Percentiles rank a stretch among this genome's conserved stretches.
phyloP scores from a whole-genome alignment of 768 basidiomycete genomes.

The Stropharia rugosoannulata region DNA sequence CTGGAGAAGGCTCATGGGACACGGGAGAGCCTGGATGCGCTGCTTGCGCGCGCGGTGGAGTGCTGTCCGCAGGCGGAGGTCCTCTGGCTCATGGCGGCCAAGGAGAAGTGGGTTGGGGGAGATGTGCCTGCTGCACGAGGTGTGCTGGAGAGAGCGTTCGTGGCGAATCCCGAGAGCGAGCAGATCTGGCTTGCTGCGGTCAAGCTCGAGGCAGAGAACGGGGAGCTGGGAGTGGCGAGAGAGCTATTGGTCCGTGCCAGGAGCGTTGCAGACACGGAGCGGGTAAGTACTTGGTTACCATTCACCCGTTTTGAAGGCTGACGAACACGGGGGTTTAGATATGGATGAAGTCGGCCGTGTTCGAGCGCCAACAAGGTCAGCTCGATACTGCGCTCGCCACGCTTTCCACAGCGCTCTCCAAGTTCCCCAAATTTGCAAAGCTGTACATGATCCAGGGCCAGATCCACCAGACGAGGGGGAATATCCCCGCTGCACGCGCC shows the following conservation, averaged over 20 bases:
- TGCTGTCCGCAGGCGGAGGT: constrained; percentile 96
- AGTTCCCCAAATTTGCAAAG: constrained; percentile 89
- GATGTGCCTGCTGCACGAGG: constrained; percentile 90
- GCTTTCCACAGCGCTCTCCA: constrained; percentile 68
- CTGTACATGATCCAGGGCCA: constrained; percentile 98
- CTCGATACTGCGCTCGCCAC: constrained; percentile 73
- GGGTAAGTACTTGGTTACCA: constrained; percentile 48
- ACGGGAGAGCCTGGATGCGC: constrained; percentile 70
- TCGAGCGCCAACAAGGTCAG: constrained; percentile 88
- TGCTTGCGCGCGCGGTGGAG: constrained; percentile 80
- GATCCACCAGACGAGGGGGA: constrained; percentile 67
- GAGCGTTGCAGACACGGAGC: constrained; percentile 87
- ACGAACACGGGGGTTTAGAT: constrained; percentile 55
- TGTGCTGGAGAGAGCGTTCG: constrained; percentile 87
- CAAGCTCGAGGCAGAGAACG: constrained; percentile 95
- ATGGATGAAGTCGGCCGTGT: constrained; percentile 98
- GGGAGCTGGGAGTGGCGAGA: constrained; percentile 81
- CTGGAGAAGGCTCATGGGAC: constrained; percentile 91
- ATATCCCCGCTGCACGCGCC: constrained; percentile 66
- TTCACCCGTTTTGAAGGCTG: constrained; percentile 1
- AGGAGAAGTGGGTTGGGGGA: constrained; percentile 91
- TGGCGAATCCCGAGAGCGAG: constrained; percentile 95
- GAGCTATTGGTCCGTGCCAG: constrained; percentile 88
- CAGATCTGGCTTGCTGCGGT: constrained; percentile 98
- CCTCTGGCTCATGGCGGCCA: constrained; percentile 97